Evolutionary conservation across 2,329 filamentous ascomycete species (phyloP).

Genomic region (Trichophyton equinum): DNA sequence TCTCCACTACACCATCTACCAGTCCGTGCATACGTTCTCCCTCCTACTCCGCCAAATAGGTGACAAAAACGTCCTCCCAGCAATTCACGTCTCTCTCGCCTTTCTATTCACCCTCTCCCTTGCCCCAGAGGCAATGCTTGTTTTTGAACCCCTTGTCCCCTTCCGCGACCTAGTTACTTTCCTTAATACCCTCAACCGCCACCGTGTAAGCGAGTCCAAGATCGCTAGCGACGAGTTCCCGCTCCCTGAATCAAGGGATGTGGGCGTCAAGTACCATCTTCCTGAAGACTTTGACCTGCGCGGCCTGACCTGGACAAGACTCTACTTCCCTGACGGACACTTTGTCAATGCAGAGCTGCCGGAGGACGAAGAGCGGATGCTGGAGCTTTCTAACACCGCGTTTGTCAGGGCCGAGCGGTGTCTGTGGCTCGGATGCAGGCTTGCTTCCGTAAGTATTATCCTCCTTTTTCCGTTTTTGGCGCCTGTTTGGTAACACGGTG

Average conservation of each 20-base stretch:
- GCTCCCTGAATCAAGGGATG: conserved; percentile 24
- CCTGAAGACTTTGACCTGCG: conserved; percentile 48
- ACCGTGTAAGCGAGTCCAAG: conserved; percentile 23
- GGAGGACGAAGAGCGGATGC: conserved; percentile 43
- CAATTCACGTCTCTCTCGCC: conserved; percentile 43
- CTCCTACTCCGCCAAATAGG: conserved; percentile 36
- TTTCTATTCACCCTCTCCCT: conserved; percentile 38
- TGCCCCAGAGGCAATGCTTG: conserved; percentile 26
- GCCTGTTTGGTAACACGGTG: not conserved
- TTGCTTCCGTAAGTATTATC: conserved; percentile 31
- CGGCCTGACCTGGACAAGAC: conserved; percentile 42
- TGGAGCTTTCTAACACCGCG: conserved; percentile 39
- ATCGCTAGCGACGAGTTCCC: conserved; percentile 34
- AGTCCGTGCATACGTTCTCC: conserved; percentile 34
- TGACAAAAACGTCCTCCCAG: conserved; percentile 42
- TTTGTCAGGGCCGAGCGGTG: conserved; percentile 40
- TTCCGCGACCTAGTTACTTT: conserved; percentile 41
- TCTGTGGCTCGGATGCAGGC: conserved; percentile 36
- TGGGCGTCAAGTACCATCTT: conserved; percentile 32
- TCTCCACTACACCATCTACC: conserved; percentile 23
- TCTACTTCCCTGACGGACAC: conserved; percentile 39
- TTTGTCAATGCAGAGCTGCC: conserved; percentile 35
- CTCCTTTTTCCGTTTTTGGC: not conserved
- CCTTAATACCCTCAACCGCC: conserved; percentile 41
- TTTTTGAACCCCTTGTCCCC: conserved; percentile 35